Base-by-base conservation (phyloP, 2,329 filamentous ascomycete species). In the Tolypocladium album region DNA sequence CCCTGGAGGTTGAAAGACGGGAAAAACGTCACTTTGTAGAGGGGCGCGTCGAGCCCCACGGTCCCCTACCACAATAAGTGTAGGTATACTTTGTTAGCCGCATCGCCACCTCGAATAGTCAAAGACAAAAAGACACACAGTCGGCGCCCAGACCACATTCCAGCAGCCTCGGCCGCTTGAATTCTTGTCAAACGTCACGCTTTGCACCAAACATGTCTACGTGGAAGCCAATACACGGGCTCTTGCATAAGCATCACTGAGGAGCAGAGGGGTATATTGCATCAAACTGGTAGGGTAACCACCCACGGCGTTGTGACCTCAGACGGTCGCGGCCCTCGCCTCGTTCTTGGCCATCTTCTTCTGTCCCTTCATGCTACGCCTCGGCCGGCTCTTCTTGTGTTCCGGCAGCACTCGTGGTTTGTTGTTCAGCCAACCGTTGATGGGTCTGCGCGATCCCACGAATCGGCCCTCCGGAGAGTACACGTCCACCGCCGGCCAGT, bases 391-490 rank as follows among this genome's bases (percentile, higher is more conserved):
- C 65, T 75, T 80, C 67, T 75, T 77, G 60, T 81, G 78, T 60
- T 78, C 74, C 27, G 74, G 73, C 31, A 76, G 73, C n/a, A 78
- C 73, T 17, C 75, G 76, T 36, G 83, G 82, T 69, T 84, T 84
- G 64, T 82, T 82, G 58, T 87, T 71, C 61, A 87, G 61, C 82
- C 86, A 92, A 8, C 85, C 89, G 66, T 88, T 86, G 78, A 95
- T 86, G 1, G 89, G 88, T 64, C 70, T 72, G 42, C 90, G 79
- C 12, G 77, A 75, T 1, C 81, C 87, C 38, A 97, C 78, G 66
- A 89, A 94, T 67, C 85, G 86, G n/a, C 94, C 94, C 61, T 91
- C 82, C 0, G 94, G 94, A 36, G 83, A 89, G 68, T 88, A 97
- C 0, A 97, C 85, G 65, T 97, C 92, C 8, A 99, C 82, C 12